Evolutionary conservation across 1,284 basidiomycete species (phyloP).

Genomic region (Cryptococcus maquisensis): DNA sequence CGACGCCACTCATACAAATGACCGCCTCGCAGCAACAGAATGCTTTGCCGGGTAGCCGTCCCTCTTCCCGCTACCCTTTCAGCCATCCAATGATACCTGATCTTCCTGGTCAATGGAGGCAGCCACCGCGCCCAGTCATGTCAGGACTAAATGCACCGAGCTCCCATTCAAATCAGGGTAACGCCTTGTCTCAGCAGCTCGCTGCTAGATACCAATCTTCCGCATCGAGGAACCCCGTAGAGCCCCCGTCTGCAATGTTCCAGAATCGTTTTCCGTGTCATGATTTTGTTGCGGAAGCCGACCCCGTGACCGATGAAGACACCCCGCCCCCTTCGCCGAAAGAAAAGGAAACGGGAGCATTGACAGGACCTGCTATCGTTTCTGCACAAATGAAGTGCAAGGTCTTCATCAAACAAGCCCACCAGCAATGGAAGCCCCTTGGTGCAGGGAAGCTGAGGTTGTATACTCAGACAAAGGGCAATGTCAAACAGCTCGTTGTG

Average conservation of each 20-base stretch:
- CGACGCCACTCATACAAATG: not conserved
- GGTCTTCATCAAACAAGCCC: constrained; percentile 90
- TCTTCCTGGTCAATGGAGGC: too few species aligned
- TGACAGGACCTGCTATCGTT: constrained; percentile 66
- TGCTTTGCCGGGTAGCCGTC: too few species aligned
- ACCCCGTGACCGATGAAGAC: constrained; percentile 54
- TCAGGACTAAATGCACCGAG: too few species aligned
- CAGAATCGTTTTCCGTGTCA: constrained; percentile 20
- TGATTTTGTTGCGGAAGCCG: constrained; percentile 1
- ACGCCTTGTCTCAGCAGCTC: too few species aligned
- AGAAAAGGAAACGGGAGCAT: constrained; percentile 53
- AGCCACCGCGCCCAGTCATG: too few species aligned
- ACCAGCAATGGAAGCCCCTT: constrained; percentile 94
- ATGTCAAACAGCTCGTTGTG: constrained; percentile 94
- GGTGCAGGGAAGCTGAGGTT: constrained; percentile 83
- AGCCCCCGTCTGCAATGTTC: constrained; percentile 31
- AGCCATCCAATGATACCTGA: too few species aligned
- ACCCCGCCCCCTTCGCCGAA: constrained; percentile 74
- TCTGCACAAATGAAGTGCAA: constrained; percentile 98
- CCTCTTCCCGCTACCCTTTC: too few species aligned
- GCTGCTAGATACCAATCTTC: constrained; percentile 18
- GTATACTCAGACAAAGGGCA: constrained; percentile 74
- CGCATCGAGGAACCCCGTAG: constrained; percentile 34
- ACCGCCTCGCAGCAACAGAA: not conserved
- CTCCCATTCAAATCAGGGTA: too few species aligned